Evolutionary conservation across 306 rosid genomes (phyloP).

Genomic region (Hippophae rhamnoides): DNA sequence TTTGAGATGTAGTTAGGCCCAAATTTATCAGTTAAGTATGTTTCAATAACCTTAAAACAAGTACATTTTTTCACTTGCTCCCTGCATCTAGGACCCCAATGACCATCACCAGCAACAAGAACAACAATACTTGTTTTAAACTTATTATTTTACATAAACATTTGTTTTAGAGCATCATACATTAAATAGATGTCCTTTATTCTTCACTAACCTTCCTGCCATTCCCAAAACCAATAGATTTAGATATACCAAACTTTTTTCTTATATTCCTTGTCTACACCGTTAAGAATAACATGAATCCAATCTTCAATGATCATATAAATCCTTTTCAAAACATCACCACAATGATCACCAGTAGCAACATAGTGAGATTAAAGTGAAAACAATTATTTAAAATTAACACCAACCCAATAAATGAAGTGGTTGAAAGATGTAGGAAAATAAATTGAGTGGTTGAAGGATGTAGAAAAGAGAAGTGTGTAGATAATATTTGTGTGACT

Average conservation of each 20-base stretch:
- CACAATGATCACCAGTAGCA: constrained; percentile 68
- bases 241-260: constrained; percentile 27
- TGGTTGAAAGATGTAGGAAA: no score
- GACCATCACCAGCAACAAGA: constrained; percentile 73
- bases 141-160: constrained; percentile 31
- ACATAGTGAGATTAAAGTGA: constrained; percentile 56
- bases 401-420: no score
- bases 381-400: constrained; percentile 4
- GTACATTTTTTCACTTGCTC: constrained; percentile 38
- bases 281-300: constrained; percentile 64
- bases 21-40: neutral
- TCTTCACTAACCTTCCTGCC: constrained; percentile 67
- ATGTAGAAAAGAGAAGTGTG: no score
- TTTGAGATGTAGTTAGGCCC: no score
- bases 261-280: constrained; percentile 53
- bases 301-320: constrained; percentile 63
- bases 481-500: no score
- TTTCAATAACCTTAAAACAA: constrained; percentile 52
- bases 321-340: constrained; percentile 55
- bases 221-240: constrained; percentile 42
- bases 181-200: constrained; percentile 64
- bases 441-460: no score
- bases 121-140: constrained; percentile 32
- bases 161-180: constrained; percentile 51
- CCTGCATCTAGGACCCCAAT: constrained; percentile 58